Conservation (phyloP, 129 eudicot genomes). For the Lactuca saligna region DNA sequence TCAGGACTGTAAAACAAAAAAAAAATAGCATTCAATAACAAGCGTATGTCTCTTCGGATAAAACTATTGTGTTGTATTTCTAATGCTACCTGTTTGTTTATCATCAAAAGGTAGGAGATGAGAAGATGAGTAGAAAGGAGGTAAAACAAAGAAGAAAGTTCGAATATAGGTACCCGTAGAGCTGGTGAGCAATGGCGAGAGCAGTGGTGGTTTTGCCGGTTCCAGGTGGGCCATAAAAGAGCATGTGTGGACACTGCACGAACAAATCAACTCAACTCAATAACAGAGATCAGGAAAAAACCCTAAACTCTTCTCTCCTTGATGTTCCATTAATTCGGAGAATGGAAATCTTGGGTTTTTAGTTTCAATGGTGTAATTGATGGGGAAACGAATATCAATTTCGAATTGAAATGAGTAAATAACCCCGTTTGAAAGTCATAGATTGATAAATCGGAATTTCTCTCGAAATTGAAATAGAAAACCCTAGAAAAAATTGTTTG, state of each 20-base stretch:
- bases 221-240: conserved; percentile 97
- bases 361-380: no score
- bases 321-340: no score
- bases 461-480: not conserved
- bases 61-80: no score
- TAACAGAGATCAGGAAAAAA: not conserved
- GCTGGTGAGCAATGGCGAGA: conserved; percentile 95
- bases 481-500: not conserved
- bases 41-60: no score
- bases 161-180: conserved; percentile 58
- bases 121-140: not conserved
- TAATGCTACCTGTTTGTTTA: no score
- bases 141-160: not conserved
- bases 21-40: not conserved
- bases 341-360: no score
- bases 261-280: conserved; percentile 14
- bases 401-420: not conserved
- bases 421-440: not conserved
- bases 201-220: conserved; percentile 98
- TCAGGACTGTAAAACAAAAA: conserved; percentile 67
- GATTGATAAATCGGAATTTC: not conserved
- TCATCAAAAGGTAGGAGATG: not conserved
- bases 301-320: not conserved
- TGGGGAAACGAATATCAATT: not conserved
- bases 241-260: conserved; percentile 91